These are phyloP conservation scores for Cryomyces antarcticus DNA, from an alignment of 495 filamentous ascomycete genomes.

Conservation along the genomic window DNA sequence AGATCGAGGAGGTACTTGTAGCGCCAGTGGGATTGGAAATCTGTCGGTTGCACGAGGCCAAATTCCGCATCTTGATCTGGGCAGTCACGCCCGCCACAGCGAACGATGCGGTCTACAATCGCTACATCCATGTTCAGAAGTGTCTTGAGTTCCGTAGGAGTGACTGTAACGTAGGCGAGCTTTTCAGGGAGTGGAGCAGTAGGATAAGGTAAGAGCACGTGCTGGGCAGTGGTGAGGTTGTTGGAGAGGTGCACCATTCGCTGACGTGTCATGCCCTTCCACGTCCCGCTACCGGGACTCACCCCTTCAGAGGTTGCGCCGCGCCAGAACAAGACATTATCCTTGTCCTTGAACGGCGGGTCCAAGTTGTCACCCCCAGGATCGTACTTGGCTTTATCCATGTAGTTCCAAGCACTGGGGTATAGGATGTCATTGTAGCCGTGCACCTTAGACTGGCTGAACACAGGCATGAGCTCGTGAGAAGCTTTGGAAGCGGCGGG, in stretches of 20 bases:
- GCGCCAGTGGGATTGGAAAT: slow-evolving; percentile 40
- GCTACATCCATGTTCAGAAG: slow-evolving; percentile 8
- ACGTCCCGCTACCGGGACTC: slow-evolving; percentile 23
- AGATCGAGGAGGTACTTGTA: slow-evolving; percentile 49
- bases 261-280: slow-evolving; percentile 37
- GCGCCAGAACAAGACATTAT: slow-evolving; percentile 15
- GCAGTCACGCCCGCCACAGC: slow-evolving; percentile 33
- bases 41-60: slow-evolving; percentile 14
- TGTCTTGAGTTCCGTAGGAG: slow-evolving; percentile 3
- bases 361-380: slow-evolving; percentile 11
- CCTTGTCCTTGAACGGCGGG: slow-evolving; percentile 11
- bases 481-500: slow-evolving; percentile 40
- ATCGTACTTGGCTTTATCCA: slow-evolving; percentile 13
- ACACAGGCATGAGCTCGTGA: slow-evolving; percentile 46
- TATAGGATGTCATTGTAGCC: slow-evolving; percentile 35
- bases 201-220: slow-evolving; percentile 18
- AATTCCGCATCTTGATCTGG: slow-evolving; percentile 29
- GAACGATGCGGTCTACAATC: slow-evolving; percentile 26
- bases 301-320: slow-evolving; percentile 31
- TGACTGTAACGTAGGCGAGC: slow-evolving; percentile 5
- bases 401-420: slow-evolving; percentile 20
- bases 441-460: slow-evolving; percentile 48
- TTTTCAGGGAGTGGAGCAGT: slow-evolving; percentile 1
- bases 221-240: slow-evolving; percentile 21
- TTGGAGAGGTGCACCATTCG: slow-evolving; percentile 33